Base-by-base conservation (phyloP, 441 rosid genomes). In the Populus trichocarpa region DNA sequence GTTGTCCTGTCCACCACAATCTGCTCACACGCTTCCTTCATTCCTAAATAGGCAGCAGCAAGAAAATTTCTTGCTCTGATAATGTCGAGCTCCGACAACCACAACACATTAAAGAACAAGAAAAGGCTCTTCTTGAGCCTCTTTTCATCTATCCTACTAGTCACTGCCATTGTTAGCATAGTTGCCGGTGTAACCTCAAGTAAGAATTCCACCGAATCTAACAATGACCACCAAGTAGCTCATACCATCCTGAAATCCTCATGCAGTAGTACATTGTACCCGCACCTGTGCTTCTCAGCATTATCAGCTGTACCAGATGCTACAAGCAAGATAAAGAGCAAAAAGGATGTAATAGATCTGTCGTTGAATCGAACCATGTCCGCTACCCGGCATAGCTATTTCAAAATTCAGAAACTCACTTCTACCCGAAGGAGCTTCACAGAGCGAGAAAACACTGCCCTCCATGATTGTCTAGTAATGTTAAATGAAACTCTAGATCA, bases 391-490 rank as follows among this genome's bases (percentile, higher is more conserved):
- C 20, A 33, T 3, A 73, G 36, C 35, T 73, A 32, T 18, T 6
- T 20, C 69, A 12, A 32, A n/a, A 59, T 73, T 67, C 63, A 73
- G 69, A 73, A 35, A 61, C 68, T 73, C 13, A 35, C 11, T 1
- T 13, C 6, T 12, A 4, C 30, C 32, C 13, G 4, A 33, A 63
- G 8, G 76, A 73, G 46, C 13, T 74, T 88, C 5, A 85, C 88
- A 1, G 23, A 79, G 20, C 87, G 90, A 0, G 83, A 90, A 78
- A 80, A 78, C 75, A 74, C 76, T 16, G 93, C 92, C 26, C 84
- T 88, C 32, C 87, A 86, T 22, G 95, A 91, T 70, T 91, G 95
- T 78, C 71, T 88, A 36, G 88, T 86, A 84, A 85, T 89, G 74
- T 83, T 84, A 3, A 91, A 86, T 23, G 88, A 86, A 71, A 87